Percentiles rank a stretch among this genome's conserved stretches.
These are phyloP conservation scores for Trichoderma citrinoviride DNA, from an alignment of 2,329 filamentous ascomycete species.

Conservation along the genomic window DNA sequence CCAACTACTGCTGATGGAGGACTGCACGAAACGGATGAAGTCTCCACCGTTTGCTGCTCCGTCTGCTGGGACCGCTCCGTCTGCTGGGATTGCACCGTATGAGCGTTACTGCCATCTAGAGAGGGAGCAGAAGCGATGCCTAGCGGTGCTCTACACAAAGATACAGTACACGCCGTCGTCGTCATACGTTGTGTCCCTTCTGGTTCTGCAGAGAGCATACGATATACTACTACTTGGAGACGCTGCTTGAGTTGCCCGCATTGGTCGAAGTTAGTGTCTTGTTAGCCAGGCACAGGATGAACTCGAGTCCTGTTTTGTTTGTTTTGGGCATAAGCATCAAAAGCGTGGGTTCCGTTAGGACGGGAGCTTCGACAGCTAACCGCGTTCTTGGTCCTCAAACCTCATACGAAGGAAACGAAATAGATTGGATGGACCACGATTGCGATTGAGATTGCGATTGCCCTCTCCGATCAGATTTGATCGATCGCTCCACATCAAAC, in stretches of 20 bases:
- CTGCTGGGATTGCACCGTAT: too few relatives aligned
- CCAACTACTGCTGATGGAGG: not conserved
- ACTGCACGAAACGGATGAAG: slow-evolving; percentile 2
- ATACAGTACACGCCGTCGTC: not conserved
- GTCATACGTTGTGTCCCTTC: not conserved
- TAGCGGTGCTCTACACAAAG: not conserved
- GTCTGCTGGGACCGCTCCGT: slow-evolving; percentile 6
- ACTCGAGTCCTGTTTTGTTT: not conserved
- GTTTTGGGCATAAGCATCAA: not conserved
- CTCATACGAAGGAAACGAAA: too few relatives aligned
- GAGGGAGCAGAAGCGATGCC: not conserved
- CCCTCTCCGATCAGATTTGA: not conserved
- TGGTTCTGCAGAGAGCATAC: not conserved
- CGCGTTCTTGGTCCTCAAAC: not conserved
- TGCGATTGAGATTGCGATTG: not conserved
- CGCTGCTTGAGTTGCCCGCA: not conserved
- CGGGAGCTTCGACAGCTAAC: not conserved
- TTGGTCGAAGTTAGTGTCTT: slow-evolving; percentile 12
- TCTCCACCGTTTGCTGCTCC: slow-evolving; percentile 5
- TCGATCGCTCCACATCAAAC: slow-evolving; percentile 3
- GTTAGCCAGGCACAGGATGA: slow-evolving; percentile 18
- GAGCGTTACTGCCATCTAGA: too few relatives aligned
- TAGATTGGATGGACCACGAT: not conserved
- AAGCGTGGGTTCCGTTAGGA: not conserved
- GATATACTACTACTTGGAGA: not conserved